Evolutionary conservation across 768 basidiomycete genomes (phyloP), one percentile per base, ranked within the genome.

Genomic region (Leccinum variicolor): DNA sequence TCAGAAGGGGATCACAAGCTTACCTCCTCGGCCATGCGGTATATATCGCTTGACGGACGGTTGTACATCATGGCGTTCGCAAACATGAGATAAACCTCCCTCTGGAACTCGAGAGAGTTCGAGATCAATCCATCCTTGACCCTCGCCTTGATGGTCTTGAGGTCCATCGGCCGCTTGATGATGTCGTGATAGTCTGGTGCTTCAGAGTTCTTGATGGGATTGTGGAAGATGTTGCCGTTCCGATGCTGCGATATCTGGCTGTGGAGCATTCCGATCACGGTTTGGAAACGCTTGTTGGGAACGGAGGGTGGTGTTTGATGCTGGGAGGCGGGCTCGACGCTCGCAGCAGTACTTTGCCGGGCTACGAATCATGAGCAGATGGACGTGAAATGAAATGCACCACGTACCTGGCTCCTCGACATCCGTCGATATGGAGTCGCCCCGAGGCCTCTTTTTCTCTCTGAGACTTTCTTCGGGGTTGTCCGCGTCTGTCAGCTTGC

Each of bases 51-150:
- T 4, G 84, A 85, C 1, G 92, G 89, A 49, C 87, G 78, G 62
- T 98, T 98, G 71, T 94, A 98, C 90, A 98, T 93, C 85, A 96
- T 88, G 5, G 96, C 92, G 71, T 98, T 98, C 8, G 93, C 90
- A 72, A 97, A 96, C 89, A 98, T 96, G 60, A 97, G 78, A 68
- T 85, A 88, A 10, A 95, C 83, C 64, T 97, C 96, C 61, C 93
- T 79, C 68, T 95, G 90, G 66, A 89, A 97, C 68, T 98, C 94
- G 31, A 88, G 79, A 1, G 92, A 90, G 62, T 83, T 92, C 4
- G 81, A 76, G 49, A 97, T 93, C 3, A 82, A 60, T 0, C 93
- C 93, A 64, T 95, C 92, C 65, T 89, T 90, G 56, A 96, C 85
- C 61, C 81, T 83, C n/a, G 77, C 77, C 71, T 93, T 92, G 69